Conservation (phyloP, 768 basidiomycete species). For the Rhizopogon rudus region DNA sequence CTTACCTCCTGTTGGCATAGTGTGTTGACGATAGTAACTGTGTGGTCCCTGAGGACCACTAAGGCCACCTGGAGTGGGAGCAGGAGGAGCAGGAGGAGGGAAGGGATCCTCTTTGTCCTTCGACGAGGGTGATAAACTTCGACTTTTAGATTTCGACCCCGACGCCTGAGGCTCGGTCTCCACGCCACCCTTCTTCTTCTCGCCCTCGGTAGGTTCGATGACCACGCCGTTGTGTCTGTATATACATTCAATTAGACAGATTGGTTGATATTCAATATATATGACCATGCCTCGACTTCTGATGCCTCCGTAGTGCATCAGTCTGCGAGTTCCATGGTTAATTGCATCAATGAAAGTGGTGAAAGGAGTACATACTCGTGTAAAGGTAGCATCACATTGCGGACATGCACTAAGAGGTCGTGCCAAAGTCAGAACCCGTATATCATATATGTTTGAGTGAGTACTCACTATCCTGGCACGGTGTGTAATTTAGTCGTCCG, state of each 20-base stretch:
- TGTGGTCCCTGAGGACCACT: slow-evolving; percentile 34
- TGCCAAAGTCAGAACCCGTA: slow-evolving; percentile 13
- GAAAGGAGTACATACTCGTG: slow-evolving; percentile 49
- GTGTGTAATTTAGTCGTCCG: slow-evolving; percentile 76
- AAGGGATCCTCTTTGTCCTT: slow-evolving; percentile 30
- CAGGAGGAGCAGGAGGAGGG: slow-evolving; percentile 25
- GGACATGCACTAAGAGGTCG: slow-evolving; percentile 54
- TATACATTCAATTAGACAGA: slow-evolving; percentile 1
- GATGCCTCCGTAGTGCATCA: slow-evolving; percentile 77
- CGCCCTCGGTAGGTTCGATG: slow-evolving; percentile 42
- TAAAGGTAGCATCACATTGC: slow-evolving; percentile 77
- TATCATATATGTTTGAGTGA: slow-evolving; percentile 3
- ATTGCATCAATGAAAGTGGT: slow-evolving; percentile 11
- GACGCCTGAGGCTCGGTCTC: slow-evolving; percentile 29
- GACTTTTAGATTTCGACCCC: slow-evolving; percentile 43
- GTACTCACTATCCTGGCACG: slow-evolving; percentile 63
- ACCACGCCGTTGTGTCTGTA: slow-evolving; percentile 61
- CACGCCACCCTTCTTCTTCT: slow-evolving; percentile 13
- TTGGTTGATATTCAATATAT: slow-evolving; percentile 2
- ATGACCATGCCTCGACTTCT: slow-evolving; percentile 62
- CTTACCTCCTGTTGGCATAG: slow-evolving; percentile 40
- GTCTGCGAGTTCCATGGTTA: slow-evolving; percentile 37
- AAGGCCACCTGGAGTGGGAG: slow-evolving; percentile 14
- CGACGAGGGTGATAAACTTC: slow-evolving; percentile 43
- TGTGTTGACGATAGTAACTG: slow-evolving; percentile 66